phyloP scores from a whole-genome alignment of 805 yeast genomes.

The Millerozyma miso region DNA sequence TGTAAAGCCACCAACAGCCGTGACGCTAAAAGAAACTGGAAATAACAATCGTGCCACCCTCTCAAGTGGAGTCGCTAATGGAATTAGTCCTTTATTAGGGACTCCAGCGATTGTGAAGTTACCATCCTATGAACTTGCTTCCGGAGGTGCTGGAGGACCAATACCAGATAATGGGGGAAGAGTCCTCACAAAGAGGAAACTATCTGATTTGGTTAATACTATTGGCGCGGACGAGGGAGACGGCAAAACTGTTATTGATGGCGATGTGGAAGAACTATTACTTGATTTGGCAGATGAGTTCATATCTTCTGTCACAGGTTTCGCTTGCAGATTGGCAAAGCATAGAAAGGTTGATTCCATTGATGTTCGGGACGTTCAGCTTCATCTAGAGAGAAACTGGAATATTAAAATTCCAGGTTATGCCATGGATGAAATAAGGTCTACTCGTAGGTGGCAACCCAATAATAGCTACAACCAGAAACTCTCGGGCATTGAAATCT shows the following conservation, averaged over 20 bases:
- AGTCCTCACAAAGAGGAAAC: conserved; percentile 82
- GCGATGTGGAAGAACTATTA: conserved; percentile 89
- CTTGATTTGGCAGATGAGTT: conserved; percentile 95
- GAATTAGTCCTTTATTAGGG: conserved; percentile 56
- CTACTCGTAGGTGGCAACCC: conserved; percentile 69
- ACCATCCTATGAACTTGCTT: conserved; percentile 71
- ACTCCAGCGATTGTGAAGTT: conserved; percentile 72
- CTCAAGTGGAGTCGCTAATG: conserved; percentile 78
- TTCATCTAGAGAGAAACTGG: conserved; percentile 92
- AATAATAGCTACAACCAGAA: conserved; percentile 60
- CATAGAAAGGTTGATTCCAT: conserved; percentile 85
- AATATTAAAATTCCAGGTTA: conserved; percentile 92
- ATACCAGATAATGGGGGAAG: conserved; percentile 62
- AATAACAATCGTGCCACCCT: conserved; percentile 64
- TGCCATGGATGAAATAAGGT: conserved; percentile 84
- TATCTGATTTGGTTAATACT: conserved; percentile 79
- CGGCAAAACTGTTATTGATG: conserved; percentile 85
- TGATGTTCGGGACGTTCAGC: conserved; percentile 85
- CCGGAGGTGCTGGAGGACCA: conserved; percentile 23
- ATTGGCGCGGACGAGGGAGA: conserved; percentile 88
- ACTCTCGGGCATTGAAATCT: conserved; percentile 61
- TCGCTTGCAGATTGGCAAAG: conserved; percentile 93
- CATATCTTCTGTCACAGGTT: conserved; percentile 82
- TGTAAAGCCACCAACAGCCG: conserved; percentile 63
- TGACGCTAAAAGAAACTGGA: conserved; percentile 53